Evolutionary conservation across 2,329 filamentous ascomycete genomes (phyloP), one percentile per base, ranked within the genome.

Genomic region (Thielaviopsis euricoi): DNA sequence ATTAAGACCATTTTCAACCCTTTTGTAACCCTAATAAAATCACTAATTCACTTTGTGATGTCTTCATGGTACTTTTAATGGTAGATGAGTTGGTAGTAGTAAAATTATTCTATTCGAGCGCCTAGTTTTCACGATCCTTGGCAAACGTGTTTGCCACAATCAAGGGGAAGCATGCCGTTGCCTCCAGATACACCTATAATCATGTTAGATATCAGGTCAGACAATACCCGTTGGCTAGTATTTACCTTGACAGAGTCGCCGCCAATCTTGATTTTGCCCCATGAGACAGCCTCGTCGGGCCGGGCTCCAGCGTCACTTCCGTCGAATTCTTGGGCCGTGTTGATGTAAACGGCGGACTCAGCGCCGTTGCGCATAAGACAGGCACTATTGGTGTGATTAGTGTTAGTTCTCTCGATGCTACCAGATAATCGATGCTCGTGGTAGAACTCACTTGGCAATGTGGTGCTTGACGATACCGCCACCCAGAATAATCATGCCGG

Each of bases 391-490:
- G 4, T n/a, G n/a, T 17, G 6, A 10, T 10, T n/a, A 46, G n/a
- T 55, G 56, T 58, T 29, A 25, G 17, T 29, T 40, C n/a, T 17
- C 15, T 13, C 7, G 7, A n/a, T n/a, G n/a, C 19, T 6, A 55
- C 10, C n/a, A 10, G 25, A 23, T 43, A 15, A 4, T n/a, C 15
- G 17, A 26, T 19, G 26, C 12, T 46, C 19, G 17, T 19, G 17
- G 43, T 15, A 21, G 6, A 33, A 56, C 59, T 58, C 55, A 60
- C 59, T 98, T 98, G 55, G 93, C 90, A 67, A 98, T 97, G 70
- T 98, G 93, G 67, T 98, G 93, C 74, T 98, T 98, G 65, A 98
- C 80, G n/a, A 98, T 74, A 0, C 93, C 93, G 6, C 93, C 93
- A 0, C 93, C 93, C 0, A 98, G 76, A 58, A 98, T 88, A 64